phyloP scores from a whole-genome alignment of 331 rosid species.

The Phaseolus coccineus region DNA sequence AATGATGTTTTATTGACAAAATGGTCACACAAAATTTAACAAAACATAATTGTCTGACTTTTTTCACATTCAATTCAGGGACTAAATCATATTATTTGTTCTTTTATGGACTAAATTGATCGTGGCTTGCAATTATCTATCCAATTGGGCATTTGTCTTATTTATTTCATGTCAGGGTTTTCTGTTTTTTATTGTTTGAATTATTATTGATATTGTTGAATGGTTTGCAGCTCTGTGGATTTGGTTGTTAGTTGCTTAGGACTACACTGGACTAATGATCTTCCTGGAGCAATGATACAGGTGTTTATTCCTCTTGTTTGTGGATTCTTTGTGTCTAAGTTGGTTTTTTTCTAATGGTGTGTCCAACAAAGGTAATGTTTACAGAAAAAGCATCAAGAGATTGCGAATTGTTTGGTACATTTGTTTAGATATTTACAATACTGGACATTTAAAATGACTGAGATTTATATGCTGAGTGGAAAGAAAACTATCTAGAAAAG shows the following conservation, averaged over 20 bases:
- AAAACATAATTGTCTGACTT: too few species aligned
- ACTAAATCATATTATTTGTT: too few species aligned
- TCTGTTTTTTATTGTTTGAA: conserved; percentile 15
- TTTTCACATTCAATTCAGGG: too few species aligned
- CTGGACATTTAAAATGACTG: not conserved
- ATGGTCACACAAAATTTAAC: too few species aligned
- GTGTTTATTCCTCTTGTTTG: conserved; percentile 38
- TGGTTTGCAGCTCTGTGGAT: conserved; percentile 81
- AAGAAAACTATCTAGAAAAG: not conserved
- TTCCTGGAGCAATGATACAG: conserved; percentile 99
- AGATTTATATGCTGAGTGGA: not conserved
- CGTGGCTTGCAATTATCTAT: too few species aligned
- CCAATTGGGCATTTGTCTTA: not conserved
- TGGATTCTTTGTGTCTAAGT: not conserved
- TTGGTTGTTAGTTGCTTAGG: conserved; percentile 93
- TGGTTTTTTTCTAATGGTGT: not conserved
- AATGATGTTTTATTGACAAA: too few species aligned
- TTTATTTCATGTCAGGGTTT: conserved; percentile 10
- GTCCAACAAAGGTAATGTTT: conserved; percentile 1
- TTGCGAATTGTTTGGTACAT: not conserved
- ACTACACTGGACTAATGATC: conserved; percentile 98
- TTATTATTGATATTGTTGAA: not conserved
- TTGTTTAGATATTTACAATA: not conserved
- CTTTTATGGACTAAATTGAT: too few species aligned
- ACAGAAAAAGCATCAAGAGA: not conserved